These are phyloP conservation scores for Vicia faba DNA, from an alignment of 306 rosid genomes.

Conservation along the genomic window DNA sequence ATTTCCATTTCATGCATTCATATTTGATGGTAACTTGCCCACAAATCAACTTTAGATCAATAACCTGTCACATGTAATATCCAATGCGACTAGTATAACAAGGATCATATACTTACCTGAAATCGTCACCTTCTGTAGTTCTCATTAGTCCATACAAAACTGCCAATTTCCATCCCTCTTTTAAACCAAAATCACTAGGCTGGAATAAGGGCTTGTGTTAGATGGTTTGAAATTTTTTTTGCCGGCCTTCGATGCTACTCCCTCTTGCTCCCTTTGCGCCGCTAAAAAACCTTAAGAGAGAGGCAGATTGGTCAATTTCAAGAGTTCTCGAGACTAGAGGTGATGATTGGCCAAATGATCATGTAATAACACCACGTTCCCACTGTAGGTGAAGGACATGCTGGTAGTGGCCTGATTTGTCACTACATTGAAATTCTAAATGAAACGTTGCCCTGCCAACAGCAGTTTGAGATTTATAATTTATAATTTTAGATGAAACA, in stretches of 20 bases:
- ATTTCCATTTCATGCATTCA: neutral
- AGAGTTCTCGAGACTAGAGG: neutral
- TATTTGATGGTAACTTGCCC: neutral
- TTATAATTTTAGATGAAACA: too few relatives aligned
- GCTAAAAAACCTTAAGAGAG: neutral
- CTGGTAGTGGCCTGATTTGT: neutral
- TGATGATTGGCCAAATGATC: neutral
- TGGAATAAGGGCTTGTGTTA: too few relatives aligned
- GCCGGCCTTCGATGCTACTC: neutral
- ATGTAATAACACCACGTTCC: neutral
- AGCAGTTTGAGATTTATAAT: neutral
- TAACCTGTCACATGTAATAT: neutral
- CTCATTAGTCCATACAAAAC: neutral
- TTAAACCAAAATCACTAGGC: neutral
- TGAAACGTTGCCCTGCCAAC: neutral
- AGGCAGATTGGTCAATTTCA: neutral
- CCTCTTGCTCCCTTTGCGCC: neutral
- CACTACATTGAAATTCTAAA: neutral
- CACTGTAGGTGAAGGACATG: neutral
- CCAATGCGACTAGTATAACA: neutral
- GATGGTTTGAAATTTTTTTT: neutral
- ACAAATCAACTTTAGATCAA: neutral
- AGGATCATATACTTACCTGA: neutral
- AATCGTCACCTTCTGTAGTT: neutral
- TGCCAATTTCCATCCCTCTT: neutral